Conservation (phyloP, 2,329 filamentous ascomycete genomes). For the Fusarium piperis region DNA sequence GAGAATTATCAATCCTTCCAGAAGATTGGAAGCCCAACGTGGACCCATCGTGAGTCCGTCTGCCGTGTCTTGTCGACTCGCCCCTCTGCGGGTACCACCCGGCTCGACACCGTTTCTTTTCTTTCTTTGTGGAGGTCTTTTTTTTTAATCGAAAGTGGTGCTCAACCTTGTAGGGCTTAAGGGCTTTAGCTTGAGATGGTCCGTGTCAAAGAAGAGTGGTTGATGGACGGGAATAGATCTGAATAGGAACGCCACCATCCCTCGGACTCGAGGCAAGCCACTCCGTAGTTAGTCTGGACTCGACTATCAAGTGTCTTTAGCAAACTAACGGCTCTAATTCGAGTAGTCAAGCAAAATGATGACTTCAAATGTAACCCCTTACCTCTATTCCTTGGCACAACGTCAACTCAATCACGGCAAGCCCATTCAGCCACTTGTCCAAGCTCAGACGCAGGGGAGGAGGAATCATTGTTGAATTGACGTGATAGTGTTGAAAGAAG, state of each 20-base stretch:
- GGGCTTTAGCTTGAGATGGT: not conserved
- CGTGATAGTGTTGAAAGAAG: not conserved
- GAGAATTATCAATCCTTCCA: not conserved
- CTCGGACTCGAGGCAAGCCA: not conserved
- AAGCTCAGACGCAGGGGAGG: not conserved
- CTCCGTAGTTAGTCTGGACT: not conserved
- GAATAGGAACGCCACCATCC: not conserved
- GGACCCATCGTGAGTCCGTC: not conserved
- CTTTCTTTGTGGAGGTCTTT: not conserved
- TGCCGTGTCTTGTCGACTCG: not conserved
- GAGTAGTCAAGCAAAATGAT: not conserved
- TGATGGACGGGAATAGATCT: not conserved
- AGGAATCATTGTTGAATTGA: not conserved
- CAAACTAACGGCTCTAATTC: not conserved
- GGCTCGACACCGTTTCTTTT: not conserved
- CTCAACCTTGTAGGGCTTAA: not conserved
- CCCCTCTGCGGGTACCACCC: not conserved
- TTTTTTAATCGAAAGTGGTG: not conserved
- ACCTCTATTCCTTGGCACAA: not conserved
- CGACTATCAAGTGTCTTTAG: not conserved
- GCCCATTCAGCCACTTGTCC: not conserved
- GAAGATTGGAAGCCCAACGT: not conserved
- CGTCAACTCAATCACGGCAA: not conserved
- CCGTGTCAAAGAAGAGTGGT: not conserved
- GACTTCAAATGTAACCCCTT: fast-evolving